Evolutionary conservation across 2,329 filamentous ascomycete genomes (phyloP).

Genomic region (Periconia digitata): DNA sequence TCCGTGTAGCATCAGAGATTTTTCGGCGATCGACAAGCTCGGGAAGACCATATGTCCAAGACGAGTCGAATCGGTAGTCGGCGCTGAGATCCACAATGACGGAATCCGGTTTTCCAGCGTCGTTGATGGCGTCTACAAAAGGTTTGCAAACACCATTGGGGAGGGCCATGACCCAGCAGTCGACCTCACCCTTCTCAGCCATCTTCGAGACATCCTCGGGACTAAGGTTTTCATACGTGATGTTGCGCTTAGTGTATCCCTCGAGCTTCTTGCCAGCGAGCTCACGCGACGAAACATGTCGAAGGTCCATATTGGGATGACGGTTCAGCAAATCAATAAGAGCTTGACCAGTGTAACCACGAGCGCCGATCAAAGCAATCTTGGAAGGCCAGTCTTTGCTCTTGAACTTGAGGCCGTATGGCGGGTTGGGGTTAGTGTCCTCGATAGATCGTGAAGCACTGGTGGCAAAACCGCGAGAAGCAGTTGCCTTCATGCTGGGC

Average conservation of each 20-base stretch:
- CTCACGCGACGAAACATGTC: slow-evolving; percentile 91
- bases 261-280: slow-evolving; percentile 82
- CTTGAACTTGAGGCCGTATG: slow-evolving; percentile 83
- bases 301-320: slow-evolving; percentile 87
- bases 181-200: slow-evolving; percentile 80
- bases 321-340: slow-evolving; percentile 83
- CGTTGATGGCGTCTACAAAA: slow-evolving; percentile 84
- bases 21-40: slow-evolving; percentile 77
- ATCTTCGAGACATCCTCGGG: slow-evolving; percentile 85
- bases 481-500: slow-evolving; percentile 36
- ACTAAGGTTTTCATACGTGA: slow-evolving; percentile 87
- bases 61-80: slow-evolving; percentile 85
- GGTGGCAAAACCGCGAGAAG: slow-evolving; percentile 58
- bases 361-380: slow-evolving; percentile 85
- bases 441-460: slow-evolving; percentile 42
- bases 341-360: slow-evolving; percentile 92
- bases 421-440: slow-evolving; percentile 84
- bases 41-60: slow-evolving; percentile 88
- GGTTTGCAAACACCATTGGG: slow-evolving; percentile 95
- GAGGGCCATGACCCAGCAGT: slow-evolving; percentile 97
- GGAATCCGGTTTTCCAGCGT: slow-evolving; percentile 64
- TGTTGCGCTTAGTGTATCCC: slow-evolving; percentile 87
- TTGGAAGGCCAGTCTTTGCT: slow-evolving; percentile 78
- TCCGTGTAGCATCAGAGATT: slow-evolving; percentile 77
- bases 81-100: slow-evolving; percentile 94